Evolutionary conservation across 2,329 filamentous ascomycete species (phyloP).

Genomic region (Pseudocercospora crystallina): DNA sequence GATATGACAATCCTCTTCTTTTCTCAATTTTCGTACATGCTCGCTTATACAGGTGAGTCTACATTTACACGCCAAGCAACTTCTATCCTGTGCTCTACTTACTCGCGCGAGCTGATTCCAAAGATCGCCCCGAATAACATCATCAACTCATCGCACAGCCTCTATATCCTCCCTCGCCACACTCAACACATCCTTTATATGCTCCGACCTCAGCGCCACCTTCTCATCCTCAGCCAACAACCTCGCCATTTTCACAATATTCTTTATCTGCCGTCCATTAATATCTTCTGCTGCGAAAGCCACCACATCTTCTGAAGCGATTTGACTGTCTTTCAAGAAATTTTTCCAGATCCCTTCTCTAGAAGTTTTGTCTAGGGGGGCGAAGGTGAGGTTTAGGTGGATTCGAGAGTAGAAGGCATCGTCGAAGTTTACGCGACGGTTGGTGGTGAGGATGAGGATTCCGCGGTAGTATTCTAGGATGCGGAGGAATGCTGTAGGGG

Average conservation of each 20-base stretch:
- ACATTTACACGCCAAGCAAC: no score
- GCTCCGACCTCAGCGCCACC: background rate
- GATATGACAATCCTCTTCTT: no score
- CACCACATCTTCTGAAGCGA: conserved; percentile 8
- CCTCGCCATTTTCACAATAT: conserved; percentile 21
- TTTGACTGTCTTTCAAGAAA: conserved; percentile 49
- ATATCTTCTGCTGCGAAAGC: conserved; percentile 14
- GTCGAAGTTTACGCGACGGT: conserved; percentile 39
- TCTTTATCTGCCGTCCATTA: conserved; percentile 23
- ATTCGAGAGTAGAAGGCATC: conserved; percentile 38
- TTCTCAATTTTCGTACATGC: no score
- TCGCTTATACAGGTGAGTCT: no score
- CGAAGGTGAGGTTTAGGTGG: conserved; percentile 31
- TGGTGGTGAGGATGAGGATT: conserved; percentile 42
- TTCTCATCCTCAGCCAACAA: conserved; percentile 15
- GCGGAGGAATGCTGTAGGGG: conserved; percentile 36
- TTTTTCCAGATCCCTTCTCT: conserved; percentile 72
- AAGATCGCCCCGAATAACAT: no score
- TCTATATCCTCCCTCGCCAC: conserved; percentile 5
- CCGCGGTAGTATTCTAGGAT: conserved; percentile 38
- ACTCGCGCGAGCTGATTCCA: no score
- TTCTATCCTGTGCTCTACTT: no score
- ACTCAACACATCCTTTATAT: conserved; percentile 5
- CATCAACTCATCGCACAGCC: background rate
- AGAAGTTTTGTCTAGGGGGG: conserved; percentile 12